Evolutionary conservation across 1,284 basidiomycete species (phyloP).

Genomic region (Sporisorium reilianum): DNA sequence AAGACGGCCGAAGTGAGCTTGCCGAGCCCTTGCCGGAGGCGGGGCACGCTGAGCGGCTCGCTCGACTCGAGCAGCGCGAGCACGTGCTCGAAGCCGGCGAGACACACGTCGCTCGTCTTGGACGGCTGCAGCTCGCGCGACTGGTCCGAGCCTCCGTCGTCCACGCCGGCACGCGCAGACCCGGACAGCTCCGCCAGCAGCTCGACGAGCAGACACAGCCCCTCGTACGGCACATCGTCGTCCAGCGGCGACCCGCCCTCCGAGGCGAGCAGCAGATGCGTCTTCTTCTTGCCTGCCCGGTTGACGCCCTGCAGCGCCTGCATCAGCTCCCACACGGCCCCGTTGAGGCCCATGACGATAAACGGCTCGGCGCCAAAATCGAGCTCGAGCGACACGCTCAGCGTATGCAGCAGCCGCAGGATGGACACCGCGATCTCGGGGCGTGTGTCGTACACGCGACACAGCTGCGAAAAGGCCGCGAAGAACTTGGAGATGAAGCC

Average conservation of each 20-base stretch:
- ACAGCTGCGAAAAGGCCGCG: constrained; percentile 43
- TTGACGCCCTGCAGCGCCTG: constrained; percentile 33
- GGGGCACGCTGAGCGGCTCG: constrained; percentile 45
- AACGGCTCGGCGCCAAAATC: constrained; percentile 46
- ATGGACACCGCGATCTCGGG: constrained; percentile 45
- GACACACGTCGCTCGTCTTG: constrained; percentile 50
- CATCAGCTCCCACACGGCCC: constrained; percentile 38
- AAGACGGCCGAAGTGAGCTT: constrained; percentile 33
- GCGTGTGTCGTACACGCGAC: constrained; percentile 42
- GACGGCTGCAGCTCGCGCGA: constrained; percentile 15
- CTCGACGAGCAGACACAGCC: constrained; percentile 48
- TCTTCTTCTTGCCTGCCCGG: constrained; percentile 31
- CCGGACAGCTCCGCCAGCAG: constrained; percentile 42
- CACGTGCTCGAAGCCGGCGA: constrained; percentile 50
- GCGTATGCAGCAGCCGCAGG: constrained; percentile 41
- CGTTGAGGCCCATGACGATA: constrained; percentile 41
- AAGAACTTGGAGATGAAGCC: constrained; percentile 55
- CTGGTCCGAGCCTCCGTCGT: constrained; percentile 34
- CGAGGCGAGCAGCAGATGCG: constrained; percentile 28
- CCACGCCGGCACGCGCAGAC: constrained; percentile 33
- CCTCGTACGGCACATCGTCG: constrained; percentile 58
- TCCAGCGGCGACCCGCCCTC: constrained; percentile 45
- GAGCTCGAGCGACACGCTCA: constrained; percentile 40
- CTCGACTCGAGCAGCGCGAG: constrained; percentile 22
- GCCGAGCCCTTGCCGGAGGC: constrained; percentile 38